Evolutionary conservation across 2,329 filamentous ascomycete species (phyloP).

Genomic region (Penicillium sp.): DNA sequence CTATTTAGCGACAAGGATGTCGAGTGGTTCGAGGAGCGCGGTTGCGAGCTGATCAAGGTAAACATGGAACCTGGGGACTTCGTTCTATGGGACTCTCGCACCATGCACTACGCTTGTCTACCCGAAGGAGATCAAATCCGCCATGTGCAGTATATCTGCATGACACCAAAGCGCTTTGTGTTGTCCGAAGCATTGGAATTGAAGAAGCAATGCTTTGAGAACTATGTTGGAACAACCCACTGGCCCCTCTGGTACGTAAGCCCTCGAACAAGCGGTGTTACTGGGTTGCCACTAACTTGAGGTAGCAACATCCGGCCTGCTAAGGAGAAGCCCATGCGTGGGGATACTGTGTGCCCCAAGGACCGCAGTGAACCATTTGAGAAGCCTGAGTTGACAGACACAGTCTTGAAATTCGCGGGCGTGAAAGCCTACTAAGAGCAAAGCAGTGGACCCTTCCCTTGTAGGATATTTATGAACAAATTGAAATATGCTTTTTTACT

Average conservation of each 20-base stretch:
- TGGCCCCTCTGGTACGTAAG: neutral
- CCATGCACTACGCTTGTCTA: neutral
- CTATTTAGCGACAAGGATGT: neutral
- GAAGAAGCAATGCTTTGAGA: neutral
- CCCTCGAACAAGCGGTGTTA: no score
- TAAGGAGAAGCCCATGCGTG: neutral
- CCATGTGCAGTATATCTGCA: neutral
- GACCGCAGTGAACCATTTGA: neutral
- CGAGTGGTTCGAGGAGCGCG: neutral
- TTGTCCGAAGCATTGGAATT: neutral
- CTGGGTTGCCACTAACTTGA: neutral
- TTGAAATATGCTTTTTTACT: no score
- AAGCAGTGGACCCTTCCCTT: no score
- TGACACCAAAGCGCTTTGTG: neutral
- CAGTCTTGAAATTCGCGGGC: neutral
- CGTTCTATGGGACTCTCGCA: neutral
- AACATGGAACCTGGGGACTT: neutral
- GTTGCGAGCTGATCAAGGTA: neutral
- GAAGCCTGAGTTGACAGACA: neutral
- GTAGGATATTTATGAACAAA: no score
- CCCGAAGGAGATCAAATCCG: neutral
- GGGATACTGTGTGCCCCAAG: neutral
- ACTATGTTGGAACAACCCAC: neutral
- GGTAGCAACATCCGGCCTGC: neutral
- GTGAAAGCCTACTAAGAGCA: neutral